Conservation (phyloP, 805 yeast species). For the Pichia kluyveri region DNA sequence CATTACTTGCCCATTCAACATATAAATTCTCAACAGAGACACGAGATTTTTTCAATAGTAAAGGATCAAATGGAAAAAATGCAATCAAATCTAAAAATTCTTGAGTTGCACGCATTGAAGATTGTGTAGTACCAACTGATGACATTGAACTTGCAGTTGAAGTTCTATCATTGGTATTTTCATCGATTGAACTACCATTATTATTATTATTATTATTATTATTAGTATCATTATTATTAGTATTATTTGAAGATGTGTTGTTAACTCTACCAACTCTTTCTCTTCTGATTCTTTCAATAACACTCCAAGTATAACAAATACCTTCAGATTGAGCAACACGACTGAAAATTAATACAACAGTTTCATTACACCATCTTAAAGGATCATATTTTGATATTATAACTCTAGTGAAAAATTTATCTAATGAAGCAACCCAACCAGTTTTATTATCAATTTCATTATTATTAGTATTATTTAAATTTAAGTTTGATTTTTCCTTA, state of each 20-base stretch:
- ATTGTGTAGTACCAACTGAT: not conserved
- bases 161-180: not conserved
- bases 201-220: not conserved
- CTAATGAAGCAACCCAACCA: conserved; percentile 73
- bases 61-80: conserved; percentile 95
- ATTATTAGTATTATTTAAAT: not conserved
- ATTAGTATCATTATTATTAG: not conserved
- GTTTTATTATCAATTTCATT: conserved; percentile 8
- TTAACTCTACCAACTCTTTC: conserved; percentile 35
- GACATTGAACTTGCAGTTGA: conserved; percentile 2
- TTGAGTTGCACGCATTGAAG: conserved; percentile 31
- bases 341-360: conserved; percentile 90
- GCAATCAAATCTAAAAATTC: conserved; percentile 86
- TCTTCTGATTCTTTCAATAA: conserved; percentile 82
- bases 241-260: not conserved
- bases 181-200: not conserved
- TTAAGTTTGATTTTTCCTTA: conserved; percentile 9
- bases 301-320: conserved; percentile 87
- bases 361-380: conserved; percentile 83
- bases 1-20: conserved; percentile 79
- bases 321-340: conserved; percentile 83
- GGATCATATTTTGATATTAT: conserved; percentile 89
- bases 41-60: conserved; percentile 58
- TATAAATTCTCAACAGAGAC: conserved; percentile 44
- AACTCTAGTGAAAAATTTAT: conserved; percentile 78